These are phyloP conservation scores for Hypomontagnella submonticulosa DNA, from an alignment of 495 filamentous ascomycete genomes.

Conservation along the genomic window DNA sequence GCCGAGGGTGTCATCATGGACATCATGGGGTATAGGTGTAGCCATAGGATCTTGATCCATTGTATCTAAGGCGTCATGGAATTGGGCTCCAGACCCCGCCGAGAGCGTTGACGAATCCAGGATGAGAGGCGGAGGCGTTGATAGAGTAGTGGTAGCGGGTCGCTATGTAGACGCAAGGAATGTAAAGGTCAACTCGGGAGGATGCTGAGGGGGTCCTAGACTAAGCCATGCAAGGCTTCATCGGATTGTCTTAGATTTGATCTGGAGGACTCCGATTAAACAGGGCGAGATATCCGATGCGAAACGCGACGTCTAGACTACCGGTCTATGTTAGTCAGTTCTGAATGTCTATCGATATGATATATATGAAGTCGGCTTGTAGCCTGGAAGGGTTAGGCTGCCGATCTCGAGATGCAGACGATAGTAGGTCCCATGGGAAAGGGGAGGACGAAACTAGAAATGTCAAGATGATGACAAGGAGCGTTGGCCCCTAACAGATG, in stretches of 20 bases:
- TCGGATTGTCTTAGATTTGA: constrained; percentile 41
- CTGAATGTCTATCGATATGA: constrained; percentile 25
- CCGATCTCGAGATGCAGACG: constrained; percentile 29
- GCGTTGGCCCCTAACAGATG: constrained; percentile 12
- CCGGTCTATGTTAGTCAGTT: constrained; percentile 6
- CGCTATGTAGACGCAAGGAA: constrained; percentile 29
- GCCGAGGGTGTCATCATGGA: constrained; percentile 52
- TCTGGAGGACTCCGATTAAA: constrained; percentile 23
- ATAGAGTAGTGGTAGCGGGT: constrained; percentile 5
- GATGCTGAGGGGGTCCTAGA: constrained; percentile 40
- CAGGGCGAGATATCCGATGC: constrained; percentile 16
- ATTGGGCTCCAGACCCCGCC: constrained; percentile 61
- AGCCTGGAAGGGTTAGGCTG: constrained; percentile 31
- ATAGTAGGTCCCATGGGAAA: constrained; percentile 26
- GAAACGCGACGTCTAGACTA: constrained; percentile 1
- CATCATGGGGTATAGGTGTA: constrained; percentile 39
- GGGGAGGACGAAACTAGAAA: constrained; percentile 16
- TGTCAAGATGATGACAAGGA: constrained; percentile 10
- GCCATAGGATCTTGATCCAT: constrained; percentile 58
- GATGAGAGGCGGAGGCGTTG: constrained; percentile 37
- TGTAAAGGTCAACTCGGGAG: constrained; percentile 5
- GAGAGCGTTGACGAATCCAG: constrained; percentile 63
- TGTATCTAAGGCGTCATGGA: constrained; percentile 61
- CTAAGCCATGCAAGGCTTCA: constrained; percentile 49
- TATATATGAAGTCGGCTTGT: constrained; percentile 10